Base-by-base conservation (phyloP, 371 early-diverging fungal species). In the Rhizopus microsporus region DNA sequence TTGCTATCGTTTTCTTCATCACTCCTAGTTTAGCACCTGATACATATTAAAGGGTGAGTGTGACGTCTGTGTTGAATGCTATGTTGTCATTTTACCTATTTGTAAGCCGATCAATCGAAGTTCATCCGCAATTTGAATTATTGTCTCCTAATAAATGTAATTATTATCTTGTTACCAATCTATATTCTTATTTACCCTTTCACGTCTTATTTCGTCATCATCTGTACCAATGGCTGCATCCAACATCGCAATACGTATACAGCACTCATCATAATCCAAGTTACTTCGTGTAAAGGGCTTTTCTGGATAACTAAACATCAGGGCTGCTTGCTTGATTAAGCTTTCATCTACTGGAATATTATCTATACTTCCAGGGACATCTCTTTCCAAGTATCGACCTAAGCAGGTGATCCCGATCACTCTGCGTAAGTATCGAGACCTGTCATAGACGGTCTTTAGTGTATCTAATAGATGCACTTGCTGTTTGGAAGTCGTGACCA, bases 151-250 rank as follows among this genome's bases (percentile, higher is more conserved):
- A 1, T 32, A 12, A 37, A 35, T 4, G 9, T 46, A 12, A 40
- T 5, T 30, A 34, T 35, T 15, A 50, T 13, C 15, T 1, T 43
- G 31, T 29, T 23, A 30, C 1, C 29, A 23, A 17, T 42, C 6
- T 13, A n/a, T 42, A 6, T 5, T 12, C 45, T 31, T 16, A 9
- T 48, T 56, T 51, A 67, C 73, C 59, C 56, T 53, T 37, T 74
- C 62, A 23, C 12, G 17, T n/a, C 40, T 30, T 33, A 74, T 60
- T 45, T 74, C 74, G 33, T 34, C 35, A 42, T 68, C 67, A 37
- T 66, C 37, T 10, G 53, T 58, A 15, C 71, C 68, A 39, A 71
- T 68, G 4, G 71, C 68, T 30, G 66, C 71, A 57, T 71, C 74
- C 23, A 74, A 12, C 52, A 74, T 52, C 3, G 44, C 45, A 3